Evolutionary conservation across 352 stramenopile species (phyloP).

Genomic region (Phytophthora hibernalis): DNA sequence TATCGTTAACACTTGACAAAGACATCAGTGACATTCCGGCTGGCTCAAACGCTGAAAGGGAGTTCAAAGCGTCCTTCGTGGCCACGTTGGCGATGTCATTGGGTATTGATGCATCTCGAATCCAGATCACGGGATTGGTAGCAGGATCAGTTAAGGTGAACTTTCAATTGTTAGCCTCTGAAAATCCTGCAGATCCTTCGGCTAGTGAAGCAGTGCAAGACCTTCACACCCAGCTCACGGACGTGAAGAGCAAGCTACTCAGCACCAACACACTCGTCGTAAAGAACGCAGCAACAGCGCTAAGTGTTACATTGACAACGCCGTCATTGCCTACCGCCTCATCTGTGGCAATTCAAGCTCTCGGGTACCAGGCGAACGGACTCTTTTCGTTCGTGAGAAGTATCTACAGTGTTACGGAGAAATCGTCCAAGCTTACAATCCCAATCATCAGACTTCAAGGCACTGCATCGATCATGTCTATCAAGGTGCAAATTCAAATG

Average conservation of each 20-base stretch:
- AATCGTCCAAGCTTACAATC: conserved; percentile 46
- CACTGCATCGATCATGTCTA: conserved; percentile 41
- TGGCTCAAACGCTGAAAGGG: conserved; percentile 54
- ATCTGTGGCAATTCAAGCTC: conserved; percentile 46
- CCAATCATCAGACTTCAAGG: conserved; percentile 66
- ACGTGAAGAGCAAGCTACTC: conserved; percentile 48
- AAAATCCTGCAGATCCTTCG: conserved; percentile 53
- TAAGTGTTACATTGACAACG: conserved; percentile 42
- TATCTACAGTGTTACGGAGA: conserved; percentile 70
- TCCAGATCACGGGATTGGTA: conserved; percentile 58
- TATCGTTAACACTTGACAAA: conserved; percentile 64
- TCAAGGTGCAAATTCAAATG: conserved; percentile 51
- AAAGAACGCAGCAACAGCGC: conserved; percentile 39
- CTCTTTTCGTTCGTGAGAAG: conserved; percentile 67
- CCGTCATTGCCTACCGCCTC: conserved; percentile 12
- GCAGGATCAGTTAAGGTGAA: conserved; percentile 73
- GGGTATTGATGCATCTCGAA: conserved; percentile 53
- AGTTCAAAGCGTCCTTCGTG: conserved; percentile 60
- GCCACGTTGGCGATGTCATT: conserved; percentile 44
- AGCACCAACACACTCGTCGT: conserved; percentile 41
- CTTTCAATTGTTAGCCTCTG: conserved; percentile 62
- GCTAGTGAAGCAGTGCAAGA: conserved; percentile 55
- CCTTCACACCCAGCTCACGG: conserved; percentile 48
- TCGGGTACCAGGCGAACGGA: conserved; percentile 65
- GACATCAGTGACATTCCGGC: conserved; percentile 61